Conservation (phyloP, 257 asterid species). For the Nicotiana paniculata region DNA sequence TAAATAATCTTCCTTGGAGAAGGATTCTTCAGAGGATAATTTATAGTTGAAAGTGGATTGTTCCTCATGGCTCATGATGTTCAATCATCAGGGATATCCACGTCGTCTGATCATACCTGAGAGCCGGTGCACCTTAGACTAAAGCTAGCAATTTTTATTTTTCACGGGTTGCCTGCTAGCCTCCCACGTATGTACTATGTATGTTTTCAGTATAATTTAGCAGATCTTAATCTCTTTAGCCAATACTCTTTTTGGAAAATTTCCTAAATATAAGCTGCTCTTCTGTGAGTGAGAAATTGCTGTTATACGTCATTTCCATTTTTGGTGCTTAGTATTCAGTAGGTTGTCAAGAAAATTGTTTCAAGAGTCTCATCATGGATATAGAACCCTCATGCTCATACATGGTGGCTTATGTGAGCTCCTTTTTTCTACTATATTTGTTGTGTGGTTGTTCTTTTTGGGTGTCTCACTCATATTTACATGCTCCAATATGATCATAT, state of each 20-base stretch:
- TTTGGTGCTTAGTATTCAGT: not conserved
- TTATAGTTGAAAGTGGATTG: not conserved
- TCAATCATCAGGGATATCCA: not conserved
- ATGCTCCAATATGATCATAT: slow-evolving; percentile 17
- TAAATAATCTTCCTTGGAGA: not conserved
- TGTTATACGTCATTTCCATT: not conserved
- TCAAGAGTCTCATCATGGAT: not conserved
- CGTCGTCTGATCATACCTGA: not conserved
- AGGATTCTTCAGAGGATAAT: not conserved
- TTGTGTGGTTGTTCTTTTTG: not conserved
- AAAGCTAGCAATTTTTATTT: not conserved
- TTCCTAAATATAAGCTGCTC: not conserved
- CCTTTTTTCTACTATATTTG: not conserved
- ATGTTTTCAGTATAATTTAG: not conserved
- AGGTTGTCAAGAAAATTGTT: not conserved
- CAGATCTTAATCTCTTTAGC: not conserved
- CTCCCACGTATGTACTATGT: not conserved
- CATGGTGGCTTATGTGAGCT: not conserved
- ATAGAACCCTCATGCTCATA: not conserved
- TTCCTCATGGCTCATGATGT: not conserved
- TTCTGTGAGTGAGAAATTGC: not conserved
- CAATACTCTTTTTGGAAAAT: not conserved
- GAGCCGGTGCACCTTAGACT: not conserved
- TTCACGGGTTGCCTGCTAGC: not conserved
- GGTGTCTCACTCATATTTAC: not conserved